These are phyloP conservation scores for Cadophora sp. DNA, from an alignment of 2,329 filamentous ascomycete species.

Conservation along the genomic window DNA sequence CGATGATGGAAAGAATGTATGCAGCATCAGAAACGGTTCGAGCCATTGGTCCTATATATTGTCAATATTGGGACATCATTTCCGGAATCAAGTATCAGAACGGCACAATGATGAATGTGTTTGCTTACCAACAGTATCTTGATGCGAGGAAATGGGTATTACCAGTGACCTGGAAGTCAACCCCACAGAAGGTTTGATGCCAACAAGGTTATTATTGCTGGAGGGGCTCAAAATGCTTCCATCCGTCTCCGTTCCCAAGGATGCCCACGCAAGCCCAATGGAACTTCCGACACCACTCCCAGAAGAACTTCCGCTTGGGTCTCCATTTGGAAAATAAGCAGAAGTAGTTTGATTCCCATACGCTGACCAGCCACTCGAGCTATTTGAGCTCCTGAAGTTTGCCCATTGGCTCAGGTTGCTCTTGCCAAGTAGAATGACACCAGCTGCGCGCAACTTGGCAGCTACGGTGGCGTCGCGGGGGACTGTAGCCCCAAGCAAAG, in stretches of 20 bases:
- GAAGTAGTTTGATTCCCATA: conserved; percentile 67
- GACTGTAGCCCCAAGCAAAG: conserved; percentile 36
- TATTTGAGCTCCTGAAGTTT: conserved; percentile 63
- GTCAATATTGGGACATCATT: conserved; percentile 43
- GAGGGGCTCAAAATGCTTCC: conserved; percentile 68
- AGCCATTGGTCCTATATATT: conserved; percentile 60
- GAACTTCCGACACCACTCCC: conserved; percentile 67
- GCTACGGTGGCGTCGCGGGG: conserved; percentile 37
- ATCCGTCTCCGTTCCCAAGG: conserved; percentile 68
- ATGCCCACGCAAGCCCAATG: conserved; percentile 63
- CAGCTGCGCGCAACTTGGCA: conserved; percentile 36
- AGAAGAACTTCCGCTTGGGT: conserved; percentile 66
- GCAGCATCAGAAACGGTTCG: conserved; percentile 71
- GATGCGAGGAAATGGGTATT: conserved; percentile 68
- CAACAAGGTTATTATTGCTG: conserved; percentile 64
- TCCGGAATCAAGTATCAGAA: background rate
- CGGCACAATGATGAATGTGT: background rate
- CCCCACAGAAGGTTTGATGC: conserved; percentile 72
- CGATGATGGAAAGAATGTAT: conserved; percentile 66
- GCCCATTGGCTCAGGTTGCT: conserved; percentile 61
- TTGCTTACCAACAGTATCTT: conserved; percentile 72
- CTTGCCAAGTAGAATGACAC: conserved; percentile 40
- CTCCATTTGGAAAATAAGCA: conserved; percentile 66
- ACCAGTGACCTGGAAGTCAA: conserved; percentile 67
- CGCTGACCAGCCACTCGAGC: conserved; percentile 68